Conservation (phyloP, 192 early-diverging fungal genomes). For the Umbelopsis ramanniana region DNA sequence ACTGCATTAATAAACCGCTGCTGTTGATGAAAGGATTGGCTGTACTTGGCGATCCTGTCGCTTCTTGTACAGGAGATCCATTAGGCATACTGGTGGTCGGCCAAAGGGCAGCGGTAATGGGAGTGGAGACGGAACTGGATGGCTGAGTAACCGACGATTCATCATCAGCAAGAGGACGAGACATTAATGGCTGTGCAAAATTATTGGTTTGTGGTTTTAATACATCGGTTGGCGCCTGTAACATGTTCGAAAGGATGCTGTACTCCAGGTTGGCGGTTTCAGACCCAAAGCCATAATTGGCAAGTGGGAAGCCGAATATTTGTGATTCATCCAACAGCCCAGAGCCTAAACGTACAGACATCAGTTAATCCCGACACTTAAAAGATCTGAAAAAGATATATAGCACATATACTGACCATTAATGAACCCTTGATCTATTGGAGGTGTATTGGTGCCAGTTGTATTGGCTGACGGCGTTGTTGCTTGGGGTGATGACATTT, state of each 20-base stretch:
- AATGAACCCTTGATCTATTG: slow-evolving; percentile 16
- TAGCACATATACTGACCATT: slow-evolving; percentile 21
- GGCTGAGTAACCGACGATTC: background rate
- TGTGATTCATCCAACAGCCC: slow-evolving; percentile 33
- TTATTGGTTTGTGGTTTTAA: slow-evolving; percentile 20
- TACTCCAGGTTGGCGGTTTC: slow-evolving; percentile 89
- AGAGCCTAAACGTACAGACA: background rate
- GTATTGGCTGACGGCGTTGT: slow-evolving; percentile 25
- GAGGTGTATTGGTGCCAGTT: background rate
- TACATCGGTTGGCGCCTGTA: slow-evolving; percentile 59
- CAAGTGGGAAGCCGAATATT: slow-evolving; percentile 30
- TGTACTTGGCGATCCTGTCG: slow-evolving; percentile 1
- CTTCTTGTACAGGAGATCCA: slow-evolving; percentile 15
- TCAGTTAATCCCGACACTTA: background rate
- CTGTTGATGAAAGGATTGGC: background rate
- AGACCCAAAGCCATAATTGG: slow-evolving; percentile 79
- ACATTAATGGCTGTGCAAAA: slow-evolving; percentile 17
- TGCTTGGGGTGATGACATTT: slow-evolving; percentile 8
- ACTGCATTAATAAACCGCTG: slow-evolving; percentile 12
- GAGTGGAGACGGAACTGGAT: background rate
- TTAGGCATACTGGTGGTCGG: slow-evolving; percentile 3
- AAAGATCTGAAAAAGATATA: background rate
- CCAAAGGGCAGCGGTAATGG: background rate
- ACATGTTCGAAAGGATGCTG: slow-evolving; percentile 87
- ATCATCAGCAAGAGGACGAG: slow-evolving; percentile 1